Percentiles rank a stretch among this genome's conserved stretches.
Evolutionary conservation across 345 rosid genomes (phyloP).

Genomic region (Populus pruinosa): DNA sequence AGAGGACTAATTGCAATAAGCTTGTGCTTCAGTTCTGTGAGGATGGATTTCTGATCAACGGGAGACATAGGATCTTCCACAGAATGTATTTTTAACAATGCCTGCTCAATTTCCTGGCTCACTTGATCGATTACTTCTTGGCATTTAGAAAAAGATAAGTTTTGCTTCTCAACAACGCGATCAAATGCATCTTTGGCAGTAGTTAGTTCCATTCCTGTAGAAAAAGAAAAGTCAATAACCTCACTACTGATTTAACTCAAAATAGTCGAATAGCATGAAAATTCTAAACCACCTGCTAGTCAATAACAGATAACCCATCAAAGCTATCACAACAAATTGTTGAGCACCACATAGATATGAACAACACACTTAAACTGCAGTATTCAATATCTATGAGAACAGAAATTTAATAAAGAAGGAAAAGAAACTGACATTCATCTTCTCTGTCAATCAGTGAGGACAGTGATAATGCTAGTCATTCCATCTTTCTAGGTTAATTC

Average conservation of each 20-base stretch:
- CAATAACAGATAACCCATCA: neutral
- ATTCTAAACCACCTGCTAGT: neutral
- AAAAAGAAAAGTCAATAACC: neutral
- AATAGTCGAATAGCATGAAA: neutral
- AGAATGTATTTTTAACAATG: constrained; percentile 41
- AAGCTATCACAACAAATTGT: neutral
- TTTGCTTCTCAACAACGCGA: constrained; percentile 60
- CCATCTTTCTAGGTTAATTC: neutral
- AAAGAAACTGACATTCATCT: neutral
- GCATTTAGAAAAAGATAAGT: constrained; percentile 44
- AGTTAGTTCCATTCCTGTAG: constrained; percentile 52
- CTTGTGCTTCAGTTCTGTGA: constrained; percentile 49
- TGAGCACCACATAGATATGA: neutral
- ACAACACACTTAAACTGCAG: neutral
- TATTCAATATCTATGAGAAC: neutral
- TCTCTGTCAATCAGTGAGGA: neutral
- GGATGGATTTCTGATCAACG: constrained; percentile 36
- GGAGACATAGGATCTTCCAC: constrained; percentile 21
- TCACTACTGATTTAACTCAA: neutral
- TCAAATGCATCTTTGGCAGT: constrained; percentile 60
- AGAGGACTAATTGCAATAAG: constrained; percentile 43
- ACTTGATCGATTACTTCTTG: constrained; percentile 49
- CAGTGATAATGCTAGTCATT: neutral
- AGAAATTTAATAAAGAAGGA: neutral
- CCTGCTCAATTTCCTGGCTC: constrained; percentile 44